A percentile compares a stretch with the other conserved stretches of the same genome.
Evolutionary conservation across 257 asterid species (phyloP).

Genomic region (Lantana camara): DNA sequence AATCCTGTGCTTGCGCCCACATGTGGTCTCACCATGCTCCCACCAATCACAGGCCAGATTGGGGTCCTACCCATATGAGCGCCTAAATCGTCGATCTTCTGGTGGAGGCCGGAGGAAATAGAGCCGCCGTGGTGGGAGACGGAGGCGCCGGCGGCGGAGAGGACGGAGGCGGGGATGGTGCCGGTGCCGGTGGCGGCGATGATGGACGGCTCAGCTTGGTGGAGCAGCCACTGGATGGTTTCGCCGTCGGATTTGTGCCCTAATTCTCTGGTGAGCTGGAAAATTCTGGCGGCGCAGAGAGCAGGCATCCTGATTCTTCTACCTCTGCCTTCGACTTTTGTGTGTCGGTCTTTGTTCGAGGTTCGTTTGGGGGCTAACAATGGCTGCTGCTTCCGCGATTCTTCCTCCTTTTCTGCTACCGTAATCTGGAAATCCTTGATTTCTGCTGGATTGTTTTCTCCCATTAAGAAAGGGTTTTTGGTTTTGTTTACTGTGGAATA

Average conservation of each 20-base stretch:
- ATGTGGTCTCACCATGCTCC: slow-evolving; percentile 54
- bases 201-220: slow-evolving; percentile 73
- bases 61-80: slow-evolving; percentile 41
- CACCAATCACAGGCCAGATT: slow-evolving; percentile 52
- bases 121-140: slow-evolving; percentile 47
- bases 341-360: slow-evolving; percentile 77
- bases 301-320: slow-evolving; percentile 85
- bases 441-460: slow-evolving; percentile 37
- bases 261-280: slow-evolving; percentile 72
- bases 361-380: slow-evolving; percentile 56
- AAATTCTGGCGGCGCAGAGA: slow-evolving; percentile 74
- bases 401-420: slow-evolving; percentile 51
- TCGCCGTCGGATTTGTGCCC: slow-evolving; percentile 86
- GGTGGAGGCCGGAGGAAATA: slow-evolving; percentile 53
- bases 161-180: slow-evolving; percentile 72
- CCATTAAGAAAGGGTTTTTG: slow-evolving; percentile 14
- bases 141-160: slow-evolving; percentile 52
- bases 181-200: slow-evolving; percentile 81
- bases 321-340: slow-evolving; percentile 80
- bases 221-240: slow-evolving; percentile 78
- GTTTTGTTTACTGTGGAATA: not conserved
- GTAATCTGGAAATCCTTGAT: slow-evolving; percentile 47
- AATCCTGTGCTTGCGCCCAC: slow-evolving; percentile 40
- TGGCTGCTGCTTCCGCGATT: slow-evolving; percentile 38
- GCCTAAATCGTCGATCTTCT: slow-evolving; percentile 50